Conservation (phyloP, 352 stramenopile genomes). For the Aphanomyces invadans region DNA sequence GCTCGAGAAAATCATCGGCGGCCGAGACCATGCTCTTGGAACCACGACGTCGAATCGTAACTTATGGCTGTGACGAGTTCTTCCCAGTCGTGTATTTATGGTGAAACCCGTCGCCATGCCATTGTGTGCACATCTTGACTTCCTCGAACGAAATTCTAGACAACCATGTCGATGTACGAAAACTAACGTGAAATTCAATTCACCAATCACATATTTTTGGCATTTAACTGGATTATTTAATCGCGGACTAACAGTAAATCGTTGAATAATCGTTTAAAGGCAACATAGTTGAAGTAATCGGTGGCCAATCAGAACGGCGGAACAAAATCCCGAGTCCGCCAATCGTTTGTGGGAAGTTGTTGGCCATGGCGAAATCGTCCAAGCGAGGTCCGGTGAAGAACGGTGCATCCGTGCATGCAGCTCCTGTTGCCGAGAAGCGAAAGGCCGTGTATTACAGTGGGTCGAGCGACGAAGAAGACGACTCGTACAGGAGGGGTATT, state of each 20-base stretch:
- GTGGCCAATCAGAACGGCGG: not conserved
- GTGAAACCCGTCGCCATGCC: not conserved
- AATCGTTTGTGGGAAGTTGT: conserved; percentile 21
- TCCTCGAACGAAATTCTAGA: too few relatives aligned
- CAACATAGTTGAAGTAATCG: not conserved
- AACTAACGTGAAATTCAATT: too few relatives aligned
- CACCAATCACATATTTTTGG: not conserved
- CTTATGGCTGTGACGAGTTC: conserved; percentile 9
- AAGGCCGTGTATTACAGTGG: conserved; percentile 19
- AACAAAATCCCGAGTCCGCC: not conserved
- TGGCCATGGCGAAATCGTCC: conserved; percentile 17
- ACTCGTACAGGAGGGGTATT: conserved; percentile 25
- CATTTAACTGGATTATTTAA: too few relatives aligned
- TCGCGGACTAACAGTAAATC: too few relatives aligned
- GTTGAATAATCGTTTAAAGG: too few relatives aligned
- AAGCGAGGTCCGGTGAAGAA: not conserved
- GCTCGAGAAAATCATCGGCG: conserved; percentile 28
- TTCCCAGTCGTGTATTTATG: not conserved
- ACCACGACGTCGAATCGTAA: conserved; percentile 4
- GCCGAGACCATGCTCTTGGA: not conserved
- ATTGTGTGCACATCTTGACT: too few relatives aligned
- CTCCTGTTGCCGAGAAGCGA: not conserved
- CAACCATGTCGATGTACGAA: too few relatives aligned
- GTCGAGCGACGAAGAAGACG: conserved; percentile 17
- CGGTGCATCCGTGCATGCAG: not conserved